phyloP scores from a whole-genome alignment of 805 yeast species.

The Ogataea glucozyma region DNA sequence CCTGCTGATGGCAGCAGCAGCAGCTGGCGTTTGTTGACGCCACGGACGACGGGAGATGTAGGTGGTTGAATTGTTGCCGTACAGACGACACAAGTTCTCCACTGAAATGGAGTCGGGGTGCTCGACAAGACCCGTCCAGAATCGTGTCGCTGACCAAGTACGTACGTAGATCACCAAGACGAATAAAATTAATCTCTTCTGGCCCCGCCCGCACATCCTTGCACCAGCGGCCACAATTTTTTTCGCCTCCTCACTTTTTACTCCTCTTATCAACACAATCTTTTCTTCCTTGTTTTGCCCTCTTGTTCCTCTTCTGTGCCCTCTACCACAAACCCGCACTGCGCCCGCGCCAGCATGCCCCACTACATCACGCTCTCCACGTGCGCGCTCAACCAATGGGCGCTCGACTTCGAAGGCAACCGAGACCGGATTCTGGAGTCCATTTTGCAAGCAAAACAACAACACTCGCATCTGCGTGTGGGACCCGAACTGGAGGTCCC shows the following conservation, averaged over 20 bases:
- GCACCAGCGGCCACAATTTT: too few species aligned
- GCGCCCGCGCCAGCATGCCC: slow-evolving; percentile 55
- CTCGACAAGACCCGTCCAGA: too few species aligned
- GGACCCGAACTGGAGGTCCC: slow-evolving; percentile 97
- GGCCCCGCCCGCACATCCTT: background rate
- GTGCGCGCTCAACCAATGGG: slow-evolving; percentile 98
- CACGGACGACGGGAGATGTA: too few species aligned
- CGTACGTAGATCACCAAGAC: too few species aligned
- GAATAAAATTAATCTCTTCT: background rate
- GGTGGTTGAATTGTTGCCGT: too few species aligned
- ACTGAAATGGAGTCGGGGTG: too few species aligned
- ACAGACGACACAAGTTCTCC: too few species aligned
- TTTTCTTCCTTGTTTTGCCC: background rate
- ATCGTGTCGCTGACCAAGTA: slow-evolving; percentile 2
- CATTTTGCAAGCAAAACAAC: slow-evolving; percentile 70
- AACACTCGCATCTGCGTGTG: slow-evolving; percentile 80
- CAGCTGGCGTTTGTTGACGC: too few species aligned
- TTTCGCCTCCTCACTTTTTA: too few species aligned
- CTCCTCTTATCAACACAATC: background rate
- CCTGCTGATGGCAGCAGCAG: too few species aligned
- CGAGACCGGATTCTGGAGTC: slow-evolving; percentile 86
- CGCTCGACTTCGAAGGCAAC: slow-evolving; percentile 95
- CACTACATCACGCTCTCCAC: slow-evolving; percentile 88
- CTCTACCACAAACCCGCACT: background rate
- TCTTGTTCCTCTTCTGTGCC: background rate